Conservation (phyloP, 179 eudicot genomes). For the Corrigiola litoralis region DNA sequence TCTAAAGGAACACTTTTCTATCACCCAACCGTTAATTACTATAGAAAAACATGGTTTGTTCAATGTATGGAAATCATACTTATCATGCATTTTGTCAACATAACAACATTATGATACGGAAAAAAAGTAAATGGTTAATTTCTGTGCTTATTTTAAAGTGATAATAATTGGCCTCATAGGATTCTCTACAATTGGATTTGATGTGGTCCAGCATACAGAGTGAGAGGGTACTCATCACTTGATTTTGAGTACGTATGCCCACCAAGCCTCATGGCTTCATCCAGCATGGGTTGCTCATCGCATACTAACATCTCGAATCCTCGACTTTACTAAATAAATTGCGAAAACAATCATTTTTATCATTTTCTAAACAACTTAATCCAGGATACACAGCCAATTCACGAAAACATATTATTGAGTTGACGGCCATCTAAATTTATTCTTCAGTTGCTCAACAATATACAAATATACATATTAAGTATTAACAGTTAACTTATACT, state of each 20-base stretch:
- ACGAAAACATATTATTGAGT: too few relatives aligned
- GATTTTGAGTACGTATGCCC: conserved; percentile 10
- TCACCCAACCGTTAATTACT: background rate
- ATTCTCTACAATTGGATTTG: conserved; percentile 21
- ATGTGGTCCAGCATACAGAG: conserved; percentile 17
- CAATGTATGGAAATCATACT: conserved; percentile 23
- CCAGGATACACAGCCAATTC: too few relatives aligned
- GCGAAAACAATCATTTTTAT: too few relatives aligned
- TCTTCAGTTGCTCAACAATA: too few relatives aligned
- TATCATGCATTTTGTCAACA: conserved; percentile 27
- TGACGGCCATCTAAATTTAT: too few relatives aligned
- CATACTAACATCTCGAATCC: background rate
- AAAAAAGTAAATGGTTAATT: conserved; percentile 18
- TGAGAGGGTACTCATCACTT: conserved; percentile 4
- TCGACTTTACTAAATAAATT: background rate
- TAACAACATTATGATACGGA: conserved; percentile 21
- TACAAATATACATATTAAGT: too few relatives aligned
- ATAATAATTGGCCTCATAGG: conserved; percentile 19
- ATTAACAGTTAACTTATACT: too few relatives aligned
- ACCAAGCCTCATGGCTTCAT: background rate
- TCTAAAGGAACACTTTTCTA: background rate
- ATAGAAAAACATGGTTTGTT: conserved; percentile 5
- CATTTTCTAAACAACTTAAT: background rate
- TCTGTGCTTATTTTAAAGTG: conserved; percentile 10
- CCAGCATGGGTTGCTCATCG: conserved; percentile 9